A percentile compares a stretch with the other conserved stretches of the same genome.
Conservation (phyloP, 805 yeast genomes). For the Blastobotrys robertii region DNA sequence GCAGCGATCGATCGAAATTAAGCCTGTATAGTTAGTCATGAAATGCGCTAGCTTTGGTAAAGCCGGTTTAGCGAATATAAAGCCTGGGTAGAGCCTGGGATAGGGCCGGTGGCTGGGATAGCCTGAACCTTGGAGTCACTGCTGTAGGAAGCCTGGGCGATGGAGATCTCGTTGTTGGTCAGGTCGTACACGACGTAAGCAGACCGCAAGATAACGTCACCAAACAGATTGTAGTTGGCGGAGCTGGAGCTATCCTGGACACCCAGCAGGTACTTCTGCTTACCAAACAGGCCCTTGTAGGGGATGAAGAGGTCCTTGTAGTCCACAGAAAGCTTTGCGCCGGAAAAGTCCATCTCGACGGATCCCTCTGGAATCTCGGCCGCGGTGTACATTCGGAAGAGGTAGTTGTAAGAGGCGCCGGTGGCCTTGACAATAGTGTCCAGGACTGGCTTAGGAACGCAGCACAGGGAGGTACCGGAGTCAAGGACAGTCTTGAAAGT, state of each 20-base stretch:
- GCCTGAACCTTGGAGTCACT: conserved; percentile 4
- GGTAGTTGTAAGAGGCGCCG: not conserved
- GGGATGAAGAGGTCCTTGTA: conserved; percentile 14
- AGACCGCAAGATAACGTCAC: conserved; percentile 52
- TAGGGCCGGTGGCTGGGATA: not conserved
- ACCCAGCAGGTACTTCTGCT: conserved; percentile 2
- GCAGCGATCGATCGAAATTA: no score
- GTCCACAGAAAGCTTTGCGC: conserved; percentile 15
- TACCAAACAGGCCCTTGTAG: conserved; percentile 8
- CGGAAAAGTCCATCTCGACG: conserved; percentile 14
- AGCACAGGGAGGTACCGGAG: conserved; percentile 11
- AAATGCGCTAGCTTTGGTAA: no score
- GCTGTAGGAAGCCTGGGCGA: conserved; percentile 38
- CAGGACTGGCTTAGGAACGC: conserved; percentile 3
- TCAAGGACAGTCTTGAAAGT: conserved; percentile 10
- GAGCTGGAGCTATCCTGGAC: not conserved
- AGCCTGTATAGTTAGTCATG: no score
- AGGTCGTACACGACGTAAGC: conserved; percentile 59
- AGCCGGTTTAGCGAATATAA: no score
- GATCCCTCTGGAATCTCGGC: not conserved
- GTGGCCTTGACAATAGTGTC: not conserved
- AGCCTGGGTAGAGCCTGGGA: no score
- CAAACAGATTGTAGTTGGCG: conserved; percentile 27
- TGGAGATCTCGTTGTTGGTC: conserved; percentile 41
- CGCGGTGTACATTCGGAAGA: not conserved